phyloP scores from a whole-genome alignment of 108 stramenopile genomes.

The Poteriospumella lacustris region DNA sequence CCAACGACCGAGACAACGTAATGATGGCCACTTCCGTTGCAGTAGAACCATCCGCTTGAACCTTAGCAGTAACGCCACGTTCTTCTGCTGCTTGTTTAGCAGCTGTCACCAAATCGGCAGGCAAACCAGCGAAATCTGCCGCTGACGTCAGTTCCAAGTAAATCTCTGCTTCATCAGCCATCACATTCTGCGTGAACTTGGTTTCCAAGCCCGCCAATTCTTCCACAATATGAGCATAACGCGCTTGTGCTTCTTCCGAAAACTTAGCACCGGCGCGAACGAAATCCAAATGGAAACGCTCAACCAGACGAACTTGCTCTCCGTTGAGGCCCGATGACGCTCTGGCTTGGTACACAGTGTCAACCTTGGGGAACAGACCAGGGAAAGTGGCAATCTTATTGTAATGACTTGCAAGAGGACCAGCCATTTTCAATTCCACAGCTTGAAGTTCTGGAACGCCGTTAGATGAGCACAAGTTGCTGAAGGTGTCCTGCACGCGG shows the following conservation, averaged over 20 bases:
- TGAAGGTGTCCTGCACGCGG: not conserved
- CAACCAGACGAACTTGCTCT: not conserved
- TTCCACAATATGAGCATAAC: not conserved
- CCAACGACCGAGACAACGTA: not conserved
- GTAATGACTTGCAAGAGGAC: not conserved
- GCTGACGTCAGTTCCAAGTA: not conserved
- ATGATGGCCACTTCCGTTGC: not conserved
- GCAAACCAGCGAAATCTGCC: not conserved
- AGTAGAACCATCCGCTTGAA: not conserved
- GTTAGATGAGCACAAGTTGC: not conserved
- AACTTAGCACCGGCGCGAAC: not conserved
- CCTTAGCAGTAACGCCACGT: not conserved
- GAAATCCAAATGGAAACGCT: not conserved
- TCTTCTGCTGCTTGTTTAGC: not conserved
- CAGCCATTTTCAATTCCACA: conserved; percentile 4
- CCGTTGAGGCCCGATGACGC: not conserved
- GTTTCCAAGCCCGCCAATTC: not conserved
- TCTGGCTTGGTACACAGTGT: not conserved
- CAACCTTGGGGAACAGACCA: not conserved
- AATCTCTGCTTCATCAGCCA: conserved; percentile 16
- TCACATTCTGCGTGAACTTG: conserved; percentile 13
- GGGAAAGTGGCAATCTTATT: not conserved
- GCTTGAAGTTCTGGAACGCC: conserved; percentile 19
- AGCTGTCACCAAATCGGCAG: not conserved
- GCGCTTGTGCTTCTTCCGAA: not conserved